Conservation (phyloP, 805 yeast genomes). For the Metschnikowia noctiluminum region DNA sequence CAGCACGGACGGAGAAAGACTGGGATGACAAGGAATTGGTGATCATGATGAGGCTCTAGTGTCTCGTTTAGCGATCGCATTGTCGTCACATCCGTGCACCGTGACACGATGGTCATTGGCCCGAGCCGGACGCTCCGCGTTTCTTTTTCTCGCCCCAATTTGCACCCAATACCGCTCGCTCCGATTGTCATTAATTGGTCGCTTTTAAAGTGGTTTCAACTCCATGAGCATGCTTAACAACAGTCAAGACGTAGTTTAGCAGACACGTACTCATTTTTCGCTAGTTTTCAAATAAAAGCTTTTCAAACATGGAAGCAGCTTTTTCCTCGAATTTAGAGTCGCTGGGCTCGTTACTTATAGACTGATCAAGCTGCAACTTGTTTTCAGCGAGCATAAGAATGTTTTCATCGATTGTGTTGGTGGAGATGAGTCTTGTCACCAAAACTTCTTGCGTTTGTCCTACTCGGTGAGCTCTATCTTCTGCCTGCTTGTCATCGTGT, state of each 20-base stretch:
- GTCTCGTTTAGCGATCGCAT: background rate
- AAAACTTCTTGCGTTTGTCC: slow-evolving; percentile 86
- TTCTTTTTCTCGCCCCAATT: background rate
- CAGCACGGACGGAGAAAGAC: background rate
- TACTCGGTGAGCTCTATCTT: slow-evolving; percentile 96
- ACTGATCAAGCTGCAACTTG: slow-evolving; percentile 79
- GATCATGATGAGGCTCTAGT: background rate
- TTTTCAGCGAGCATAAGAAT: slow-evolving; percentile 83
- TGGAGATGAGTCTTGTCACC: slow-evolving; percentile 71
- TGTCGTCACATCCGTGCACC: slow-evolving; percentile 6
- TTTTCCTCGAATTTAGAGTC: slow-evolving; percentile 49
- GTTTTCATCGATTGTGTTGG: slow-evolving; percentile 82
- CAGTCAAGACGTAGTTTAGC: too few species aligned
- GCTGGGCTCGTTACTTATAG: slow-evolving; percentile 45
- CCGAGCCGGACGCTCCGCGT: background rate
- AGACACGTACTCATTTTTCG: too few species aligned
- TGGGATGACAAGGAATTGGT: too few species aligned
- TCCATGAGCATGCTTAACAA: too few species aligned
- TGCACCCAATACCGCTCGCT: background rate
- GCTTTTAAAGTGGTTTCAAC: background rate
- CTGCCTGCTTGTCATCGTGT: slow-evolving; percentile 98
- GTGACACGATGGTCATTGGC: slow-evolving; percentile 1
- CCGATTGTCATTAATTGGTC: background rate
- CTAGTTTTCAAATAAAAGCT: slow-evolving; percentile 35
- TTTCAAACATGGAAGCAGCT: slow-evolving; percentile 50